Evolutionary conservation across 225 moss, liverwort and hornwort genomes (phyloP).

Genomic region (Rhytidiadelphus loreus): DNA sequence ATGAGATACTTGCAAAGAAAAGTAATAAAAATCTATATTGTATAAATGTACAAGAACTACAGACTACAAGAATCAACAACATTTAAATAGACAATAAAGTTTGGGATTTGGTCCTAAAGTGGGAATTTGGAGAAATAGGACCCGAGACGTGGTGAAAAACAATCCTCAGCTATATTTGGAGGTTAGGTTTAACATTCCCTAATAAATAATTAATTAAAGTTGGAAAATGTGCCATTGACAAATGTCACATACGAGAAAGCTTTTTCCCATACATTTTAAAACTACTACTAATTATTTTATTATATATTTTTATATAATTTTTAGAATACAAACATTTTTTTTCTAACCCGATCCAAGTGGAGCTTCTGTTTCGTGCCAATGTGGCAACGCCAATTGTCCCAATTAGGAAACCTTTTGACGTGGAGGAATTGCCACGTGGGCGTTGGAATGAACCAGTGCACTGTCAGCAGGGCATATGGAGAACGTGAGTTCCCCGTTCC

Average conservation of each 20-base stretch:
- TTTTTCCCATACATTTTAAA: too few species aligned
- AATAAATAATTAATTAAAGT: too few species aligned
- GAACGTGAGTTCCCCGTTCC: background rate
- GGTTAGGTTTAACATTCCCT: background rate
- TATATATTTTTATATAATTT: too few species aligned
- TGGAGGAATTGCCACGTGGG: background rate
- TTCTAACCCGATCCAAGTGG: background rate
- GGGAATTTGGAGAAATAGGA: background rate
- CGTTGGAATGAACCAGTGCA: background rate
- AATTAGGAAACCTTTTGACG: background rate
- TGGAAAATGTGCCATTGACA: background rate
- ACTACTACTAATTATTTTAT: too few species aligned
- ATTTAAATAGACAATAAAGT: background rate
- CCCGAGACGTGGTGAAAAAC: rapidly evolving
- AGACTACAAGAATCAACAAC: background rate
- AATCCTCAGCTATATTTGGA: rapidly evolving
- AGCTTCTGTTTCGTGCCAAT: background rate
- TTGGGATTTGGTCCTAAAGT: background rate
- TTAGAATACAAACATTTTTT: background rate
- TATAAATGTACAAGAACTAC: background rate
- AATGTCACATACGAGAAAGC: too few species aligned
- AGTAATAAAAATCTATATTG: background rate
- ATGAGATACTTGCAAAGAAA: background rate
- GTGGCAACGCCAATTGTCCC: background rate
- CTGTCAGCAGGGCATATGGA: background rate